Percentiles rank a stretch among this genome's conserved stretches.
phyloP scores from a whole-genome alignment of 2,329 filamentous ascomycete genomes.

The Bipolaris zeicola region DNA sequence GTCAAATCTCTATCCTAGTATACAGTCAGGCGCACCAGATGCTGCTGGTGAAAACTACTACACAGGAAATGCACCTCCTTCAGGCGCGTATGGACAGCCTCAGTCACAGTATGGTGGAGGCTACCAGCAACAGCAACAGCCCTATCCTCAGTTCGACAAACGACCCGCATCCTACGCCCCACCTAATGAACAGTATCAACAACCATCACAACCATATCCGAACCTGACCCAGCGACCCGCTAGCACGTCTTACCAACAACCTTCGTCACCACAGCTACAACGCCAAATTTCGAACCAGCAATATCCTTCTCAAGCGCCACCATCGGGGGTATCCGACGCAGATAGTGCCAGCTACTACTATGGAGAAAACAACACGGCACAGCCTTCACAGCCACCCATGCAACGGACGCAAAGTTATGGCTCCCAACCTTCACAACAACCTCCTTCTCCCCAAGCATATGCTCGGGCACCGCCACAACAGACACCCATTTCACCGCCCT shows the following conservation, averaged over 20 bases:
- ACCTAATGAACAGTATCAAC: conserved; percentile 41
- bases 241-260: conserved; percentile 37
- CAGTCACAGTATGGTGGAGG: conserved; percentile 60
- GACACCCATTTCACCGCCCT: conserved; percentile 39
- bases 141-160: conserved; percentile 47
- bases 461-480: conserved; percentile 33
- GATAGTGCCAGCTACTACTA: conserved; percentile 46
- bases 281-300: conserved; percentile 41
- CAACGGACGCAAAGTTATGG: conserved; percentile 40
- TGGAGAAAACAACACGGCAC: conserved; percentile 31
- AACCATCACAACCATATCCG: conserved; percentile 45
- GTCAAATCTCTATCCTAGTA: conserved; percentile 71
- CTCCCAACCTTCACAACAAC: conserved; percentile 40
- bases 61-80: conserved; percentile 64
- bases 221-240: conserved; percentile 37
- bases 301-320: conserved; percentile 45
- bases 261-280: conserved; percentile 47
- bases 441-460: conserved; percentile 46
- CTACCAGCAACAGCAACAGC: conserved; percentile 42
- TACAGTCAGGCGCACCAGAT: conserved; percentile 50
- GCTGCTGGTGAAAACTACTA: conserved; percentile 79
- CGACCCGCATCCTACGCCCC: conserved; percentile 37
- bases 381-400: conserved; percentile 30
- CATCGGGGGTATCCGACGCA: conserved; percentile 40
- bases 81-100: conserved; percentile 56